A percentile compares a stretch with the other conserved stretches of the same genome.
Evolutionary conservation across 352 stramenopile genomes (phyloP).

Genomic region (Globisporangium carolinianum): DNA sequence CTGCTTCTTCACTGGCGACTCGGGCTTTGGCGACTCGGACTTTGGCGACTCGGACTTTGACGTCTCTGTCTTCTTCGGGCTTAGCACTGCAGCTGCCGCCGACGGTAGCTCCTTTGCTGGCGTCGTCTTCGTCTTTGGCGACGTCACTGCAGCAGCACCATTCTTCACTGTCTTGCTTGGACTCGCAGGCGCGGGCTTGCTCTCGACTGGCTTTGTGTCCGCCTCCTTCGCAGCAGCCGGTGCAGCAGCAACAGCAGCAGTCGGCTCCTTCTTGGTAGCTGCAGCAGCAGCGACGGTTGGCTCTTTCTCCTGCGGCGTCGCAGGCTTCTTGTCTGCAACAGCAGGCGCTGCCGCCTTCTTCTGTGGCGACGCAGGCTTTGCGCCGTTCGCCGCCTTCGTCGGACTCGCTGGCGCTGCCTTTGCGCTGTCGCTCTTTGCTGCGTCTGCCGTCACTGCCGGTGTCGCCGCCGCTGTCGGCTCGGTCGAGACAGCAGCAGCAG

Average conservation of each 20-base stretch:
- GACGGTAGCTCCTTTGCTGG: not conserved
- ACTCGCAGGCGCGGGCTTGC: constrained; percentile 3
- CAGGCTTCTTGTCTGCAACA: constrained; percentile 1
- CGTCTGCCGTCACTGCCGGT: constrained; percentile 3
- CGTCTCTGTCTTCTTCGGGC: constrained; percentile 4
- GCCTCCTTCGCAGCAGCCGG: not conserved
- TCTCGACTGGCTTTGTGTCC: constrained; percentile 7
- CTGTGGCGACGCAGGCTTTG: constrained; percentile 20
- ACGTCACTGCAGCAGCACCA: not conserved
- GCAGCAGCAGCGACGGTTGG: not conserved
- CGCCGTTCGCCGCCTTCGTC: constrained; percentile 13
- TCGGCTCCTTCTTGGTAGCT: not conserved
- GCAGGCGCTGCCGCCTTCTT: constrained; percentile 6
- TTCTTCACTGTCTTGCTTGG: constrained; percentile 13
- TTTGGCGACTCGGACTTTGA: constrained; percentile 8
- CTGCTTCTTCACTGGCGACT: constrained; percentile 3
- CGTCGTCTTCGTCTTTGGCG: not conserved
- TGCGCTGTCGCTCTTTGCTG: constrained; percentile 9
- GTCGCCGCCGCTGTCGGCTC: not conserved
- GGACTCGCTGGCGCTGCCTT: constrained; percentile 4
- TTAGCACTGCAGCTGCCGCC: not conserved
- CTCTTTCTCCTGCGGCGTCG: constrained; percentile 4
- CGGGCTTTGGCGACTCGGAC: constrained; percentile 11
- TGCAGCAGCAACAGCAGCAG: not conserved
- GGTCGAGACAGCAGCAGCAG: too few relatives aligned